Percentiles rank a stretch among this genome's conserved stretches.
Conservation (phyloP, 106 monocot genomes). For the Hemerocallis citrina region DNA sequence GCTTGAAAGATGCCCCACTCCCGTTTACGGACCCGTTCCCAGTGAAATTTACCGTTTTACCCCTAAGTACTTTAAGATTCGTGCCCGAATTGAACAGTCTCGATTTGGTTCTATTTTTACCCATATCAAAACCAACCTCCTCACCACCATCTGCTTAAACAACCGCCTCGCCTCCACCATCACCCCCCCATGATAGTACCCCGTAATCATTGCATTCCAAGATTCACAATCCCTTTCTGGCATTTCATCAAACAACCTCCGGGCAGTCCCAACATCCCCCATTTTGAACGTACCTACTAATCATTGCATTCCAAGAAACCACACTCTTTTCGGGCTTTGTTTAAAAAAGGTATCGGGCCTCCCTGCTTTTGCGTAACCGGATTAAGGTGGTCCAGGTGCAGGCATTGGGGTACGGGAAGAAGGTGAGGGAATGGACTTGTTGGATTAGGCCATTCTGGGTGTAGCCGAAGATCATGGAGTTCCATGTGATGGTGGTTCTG, state of each 20-base stretch:
- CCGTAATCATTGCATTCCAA: constrained; percentile 66
- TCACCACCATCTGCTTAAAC: constrained; percentile 34
- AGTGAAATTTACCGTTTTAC: too few relatives aligned
- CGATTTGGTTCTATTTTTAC: too few relatives aligned
- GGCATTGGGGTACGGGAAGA: constrained; percentile 25
- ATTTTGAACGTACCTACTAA: constrained; percentile 44
- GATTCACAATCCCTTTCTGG: constrained; percentile 32
- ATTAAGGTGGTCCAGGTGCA: constrained; percentile 44
- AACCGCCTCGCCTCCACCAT: constrained; percentile 34
- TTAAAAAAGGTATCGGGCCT: constrained; percentile 46
- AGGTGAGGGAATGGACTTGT: constrained; percentile 18
- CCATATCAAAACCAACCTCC: constrained; percentile 43
- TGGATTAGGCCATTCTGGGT: constrained; percentile 26
- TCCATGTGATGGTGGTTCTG: constrained; percentile 21
- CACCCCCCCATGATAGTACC: constrained; percentile 37
- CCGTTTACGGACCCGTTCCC: too few relatives aligned
- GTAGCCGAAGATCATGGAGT: constrained; percentile 28
- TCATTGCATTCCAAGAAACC: constrained; percentile 67
- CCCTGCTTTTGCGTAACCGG: constrained; percentile 35
- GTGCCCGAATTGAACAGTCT: too few relatives aligned
- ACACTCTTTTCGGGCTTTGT: constrained; percentile 41
- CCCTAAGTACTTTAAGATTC: too few relatives aligned
- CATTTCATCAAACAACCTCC: constrained; percentile 47
- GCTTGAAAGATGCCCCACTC: too few relatives aligned
- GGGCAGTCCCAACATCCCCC: constrained; percentile 25